Base-by-base conservation (phyloP, 2,329 filamentous ascomycete genomes). In the Botrytis fragariae region DNA sequence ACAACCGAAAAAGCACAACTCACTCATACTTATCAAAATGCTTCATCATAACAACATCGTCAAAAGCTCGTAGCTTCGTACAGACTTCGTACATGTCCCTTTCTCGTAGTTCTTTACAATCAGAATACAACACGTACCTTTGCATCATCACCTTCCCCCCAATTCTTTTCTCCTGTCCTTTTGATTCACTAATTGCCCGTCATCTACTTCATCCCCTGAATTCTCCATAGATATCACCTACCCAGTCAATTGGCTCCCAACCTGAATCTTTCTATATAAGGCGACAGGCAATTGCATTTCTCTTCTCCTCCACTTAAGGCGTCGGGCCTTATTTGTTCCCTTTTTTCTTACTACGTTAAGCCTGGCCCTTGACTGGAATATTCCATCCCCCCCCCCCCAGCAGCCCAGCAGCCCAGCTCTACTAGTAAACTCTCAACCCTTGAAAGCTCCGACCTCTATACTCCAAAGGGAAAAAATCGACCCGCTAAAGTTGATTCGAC, bases 401-500 rank as follows among this genome's bases (percentile, higher is more conserved):
- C 32, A 35, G 32, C 32, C 67, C 57, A 54, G 51, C 51, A 29
- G n/a, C 59, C 44, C n/a, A 65, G 45, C 61, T 22, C 22, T 9
- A 68, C 45, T 65, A 67, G 61, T 57, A 57, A 72, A 57, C 45
- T 25, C 10, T 67, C 45, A 64, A 67, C 45, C 70, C 61, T 72
- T 67, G 45, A 72, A 64, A 65, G 14, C 35, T 32, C 61, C 61
- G 61, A 61, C 61, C 60, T 72, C 61, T 72, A 67, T 59, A 67
- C 45, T 59, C 35, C 39, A 72, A 67, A 69, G 32, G 57, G 70
- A 32, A 69, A 48, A 72, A 54, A 51, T 35, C 29, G 71, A 68
- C 71, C 71, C 71, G 71, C 64, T 65, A 72, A 59, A 59, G 20
- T 72, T 67, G 45, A 54, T 67, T 67, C 61, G 37, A 67, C 37